Conservation (phyloP, 768 basidiomycete species). For the Tubosaeta sp. region DNA sequence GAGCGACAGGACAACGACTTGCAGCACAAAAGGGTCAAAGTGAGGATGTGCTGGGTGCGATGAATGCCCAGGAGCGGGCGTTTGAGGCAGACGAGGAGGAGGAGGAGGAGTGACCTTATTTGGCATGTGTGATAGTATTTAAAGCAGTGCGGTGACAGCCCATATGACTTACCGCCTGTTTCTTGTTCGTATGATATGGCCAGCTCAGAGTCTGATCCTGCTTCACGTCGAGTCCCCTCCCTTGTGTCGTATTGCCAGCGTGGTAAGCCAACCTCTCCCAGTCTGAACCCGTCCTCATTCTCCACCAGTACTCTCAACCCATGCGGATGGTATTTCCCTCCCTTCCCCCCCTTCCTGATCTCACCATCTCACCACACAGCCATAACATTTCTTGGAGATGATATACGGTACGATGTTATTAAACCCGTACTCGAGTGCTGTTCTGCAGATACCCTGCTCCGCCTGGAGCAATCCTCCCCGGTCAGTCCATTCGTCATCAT, state of each 20-base stretch:
- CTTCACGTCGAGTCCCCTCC: conserved; percentile 47
- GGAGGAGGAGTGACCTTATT: conserved; percentile 9
- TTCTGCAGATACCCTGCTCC: conserved; percentile 61
- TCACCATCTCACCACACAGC: conserved; percentile 35
- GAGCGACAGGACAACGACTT: conserved; percentile 65
- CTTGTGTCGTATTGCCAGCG: conserved; percentile 71
- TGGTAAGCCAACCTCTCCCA: conserved; percentile 40
- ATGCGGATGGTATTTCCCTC: conserved; percentile 51
- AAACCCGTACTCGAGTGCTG: conserved; percentile 74
- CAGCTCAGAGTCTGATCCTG: conserved; percentile 29
- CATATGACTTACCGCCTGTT: not conserved
- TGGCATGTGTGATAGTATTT: conserved; percentile 14
- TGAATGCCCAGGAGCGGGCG: conserved; percentile 68
- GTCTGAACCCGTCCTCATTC: conserved; percentile 5
- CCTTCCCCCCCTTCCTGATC: not conserved
- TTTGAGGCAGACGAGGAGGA: conserved; percentile 26
- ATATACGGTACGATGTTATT: conserved; percentile 57
- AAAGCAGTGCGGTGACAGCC: conserved; percentile 9
- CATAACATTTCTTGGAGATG: conserved; percentile 58
- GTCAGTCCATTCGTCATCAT: conserved; percentile 39
- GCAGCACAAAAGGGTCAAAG: conserved; percentile 75
- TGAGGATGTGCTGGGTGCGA: conserved; percentile 77
- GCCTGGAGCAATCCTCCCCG: conserved; percentile 66
- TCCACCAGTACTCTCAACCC: conserved; percentile 48
- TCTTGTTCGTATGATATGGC: conserved; percentile 23